Percentiles rank a stretch among this genome's conserved stretches.
phyloP scores from a whole-genome alignment of 441 rosid species.

The Syzygium syzygioides region DNA sequence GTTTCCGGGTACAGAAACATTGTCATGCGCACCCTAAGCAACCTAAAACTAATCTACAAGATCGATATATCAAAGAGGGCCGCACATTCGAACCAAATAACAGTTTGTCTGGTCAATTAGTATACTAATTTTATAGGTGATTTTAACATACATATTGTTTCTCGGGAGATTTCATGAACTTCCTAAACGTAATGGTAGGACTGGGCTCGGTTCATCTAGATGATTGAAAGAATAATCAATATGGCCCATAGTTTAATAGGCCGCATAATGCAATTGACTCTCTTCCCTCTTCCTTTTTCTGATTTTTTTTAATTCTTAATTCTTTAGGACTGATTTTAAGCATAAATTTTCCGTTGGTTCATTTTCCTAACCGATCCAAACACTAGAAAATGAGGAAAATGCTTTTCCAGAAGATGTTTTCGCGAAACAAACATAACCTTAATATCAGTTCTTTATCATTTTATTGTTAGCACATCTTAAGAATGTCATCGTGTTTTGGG shows the following conservation, averaged over 20 bases:
- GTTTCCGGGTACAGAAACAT: no score
- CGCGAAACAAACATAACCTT: no score
- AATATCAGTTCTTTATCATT: background rate
- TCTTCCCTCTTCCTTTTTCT: background rate
- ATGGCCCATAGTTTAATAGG: background rate
- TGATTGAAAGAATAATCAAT: background rate
- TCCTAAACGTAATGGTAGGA: background rate
- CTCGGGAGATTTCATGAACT: background rate
- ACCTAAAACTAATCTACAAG: background rate
- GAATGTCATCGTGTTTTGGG: background rate
- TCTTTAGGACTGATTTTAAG: no score
- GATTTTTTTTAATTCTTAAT: background rate
- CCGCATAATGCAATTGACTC: background rate
- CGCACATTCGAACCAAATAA: background rate
- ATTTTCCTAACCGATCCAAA: no score
- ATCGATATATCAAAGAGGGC: background rate
- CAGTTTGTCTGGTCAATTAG: background rate
- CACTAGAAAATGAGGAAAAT: no score
- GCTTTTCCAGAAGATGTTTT: no score
- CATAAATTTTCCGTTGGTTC: no score
- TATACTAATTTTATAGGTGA: background rate
- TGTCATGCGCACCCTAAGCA: background rate
- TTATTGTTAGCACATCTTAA: background rate
- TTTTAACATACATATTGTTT: background rate
- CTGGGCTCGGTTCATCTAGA: background rate